These are phyloP conservation scores for Hansenula anomala DNA, from an alignment of 1,139 yeast species.

Conservation along the genomic window DNA sequence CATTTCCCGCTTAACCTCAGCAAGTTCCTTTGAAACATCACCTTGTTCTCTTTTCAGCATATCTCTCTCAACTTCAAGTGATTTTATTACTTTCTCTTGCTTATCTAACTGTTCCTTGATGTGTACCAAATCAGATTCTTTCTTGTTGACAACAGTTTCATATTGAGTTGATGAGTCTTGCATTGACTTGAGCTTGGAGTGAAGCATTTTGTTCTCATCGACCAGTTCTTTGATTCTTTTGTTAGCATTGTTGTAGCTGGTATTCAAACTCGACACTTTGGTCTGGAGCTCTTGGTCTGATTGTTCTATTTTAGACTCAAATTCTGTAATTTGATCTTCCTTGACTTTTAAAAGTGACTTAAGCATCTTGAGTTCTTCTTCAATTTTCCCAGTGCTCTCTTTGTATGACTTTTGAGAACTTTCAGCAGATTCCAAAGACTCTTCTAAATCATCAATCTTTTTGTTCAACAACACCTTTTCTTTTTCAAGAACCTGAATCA, in stretches of 20 bases:
- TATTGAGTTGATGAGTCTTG: constrained; percentile 33
- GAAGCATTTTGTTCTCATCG: constrained; percentile 43
- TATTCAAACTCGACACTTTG: constrained; percentile 29
- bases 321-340: constrained; percentile 28
- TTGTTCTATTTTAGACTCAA: constrained; percentile 28
- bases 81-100: constrained; percentile 21
- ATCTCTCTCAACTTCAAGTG: constrained; percentile 26
- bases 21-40: constrained; percentile 11
- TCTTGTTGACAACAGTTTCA: constrained; percentile 30
- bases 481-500: constrained; percentile 18
- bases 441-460: constrained; percentile 13
- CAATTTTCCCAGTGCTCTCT: constrained; percentile 12
- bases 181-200: constrained; percentile 31
- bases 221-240: constrained; percentile 40
- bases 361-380: constrained; percentile 27
- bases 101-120: constrained; percentile 25
- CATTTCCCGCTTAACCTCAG: constrained; percentile 16
- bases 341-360: constrained; percentile 28
- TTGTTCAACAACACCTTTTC: constrained; percentile 17
- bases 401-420: constrained; percentile 13
- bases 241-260: constrained; percentile 31
- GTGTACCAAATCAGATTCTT: constrained; percentile 32
- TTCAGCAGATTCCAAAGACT: constrained; percentile 12
- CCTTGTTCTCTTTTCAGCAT: constrained; percentile 13
- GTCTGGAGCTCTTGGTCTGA: constrained; percentile 33